A percentile compares a stretch with the other conserved stretches of the same genome.
Conservation (phyloP, 2,329 filamentous ascomycete species). For the Monosporascus sp. region DNA sequence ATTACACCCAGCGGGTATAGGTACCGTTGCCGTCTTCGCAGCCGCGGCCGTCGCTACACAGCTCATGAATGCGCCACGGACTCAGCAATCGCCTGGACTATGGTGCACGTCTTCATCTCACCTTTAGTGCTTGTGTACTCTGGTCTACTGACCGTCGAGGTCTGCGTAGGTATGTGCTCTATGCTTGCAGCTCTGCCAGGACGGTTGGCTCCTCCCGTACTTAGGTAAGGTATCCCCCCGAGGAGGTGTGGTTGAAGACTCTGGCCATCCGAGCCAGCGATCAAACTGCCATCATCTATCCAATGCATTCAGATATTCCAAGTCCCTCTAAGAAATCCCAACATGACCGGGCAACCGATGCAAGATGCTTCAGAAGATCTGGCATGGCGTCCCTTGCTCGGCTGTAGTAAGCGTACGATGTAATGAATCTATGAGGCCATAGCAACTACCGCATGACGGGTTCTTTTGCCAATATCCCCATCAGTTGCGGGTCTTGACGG, state of each 20-base stretch:
- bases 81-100: neutral
- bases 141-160: neutral
- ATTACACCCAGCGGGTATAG: too few relatives aligned
- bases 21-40: too few relatives aligned
- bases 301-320: too few relatives aligned
- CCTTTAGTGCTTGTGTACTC: neutral
- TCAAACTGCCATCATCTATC: too few relatives aligned
- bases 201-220: too few relatives aligned
- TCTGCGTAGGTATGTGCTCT: neutral
- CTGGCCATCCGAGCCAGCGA: too few relatives aligned
- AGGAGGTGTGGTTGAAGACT: too few relatives aligned
- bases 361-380: neutral
- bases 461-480: neutral
- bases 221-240: too few relatives aligned
- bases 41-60: neutral
- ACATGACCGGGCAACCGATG: neutral
- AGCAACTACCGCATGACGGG: too few relatives aligned
- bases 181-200: too few relatives aligned
- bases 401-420: neutral
- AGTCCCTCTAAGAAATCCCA: too few relatives aligned
- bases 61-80: neutral
- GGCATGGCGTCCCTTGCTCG: neutral
- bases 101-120: neutral
- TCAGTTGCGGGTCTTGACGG: neutral
- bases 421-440: too few relatives aligned